Percentiles rank a stretch among this genome's conserved stretches.
phyloP scores from a whole-genome alignment of 1,284 basidiomycete species.

The Stygiomarasmius scandens region DNA sequence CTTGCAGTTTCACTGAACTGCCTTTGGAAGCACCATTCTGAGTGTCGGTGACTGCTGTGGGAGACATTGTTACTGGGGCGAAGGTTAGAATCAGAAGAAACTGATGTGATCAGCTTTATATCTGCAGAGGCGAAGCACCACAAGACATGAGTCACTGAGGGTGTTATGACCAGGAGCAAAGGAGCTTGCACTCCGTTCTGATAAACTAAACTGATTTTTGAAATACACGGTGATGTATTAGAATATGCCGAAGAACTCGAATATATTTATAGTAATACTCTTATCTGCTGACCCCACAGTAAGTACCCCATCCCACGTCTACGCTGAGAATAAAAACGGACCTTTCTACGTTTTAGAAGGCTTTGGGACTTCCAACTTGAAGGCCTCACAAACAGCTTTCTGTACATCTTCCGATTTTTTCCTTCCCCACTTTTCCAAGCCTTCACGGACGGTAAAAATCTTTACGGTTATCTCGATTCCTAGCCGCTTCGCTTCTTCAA shows the following conservation, averaged over 20 bases:
- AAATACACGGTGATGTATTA: no score
- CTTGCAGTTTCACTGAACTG: neutral
- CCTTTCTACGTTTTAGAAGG: slow-evolving; percentile 1
- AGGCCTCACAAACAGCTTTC: slow-evolving; percentile 17
- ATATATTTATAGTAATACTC: neutral
- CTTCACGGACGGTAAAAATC: slow-evolving; percentile 50
- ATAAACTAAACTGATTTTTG: no score
- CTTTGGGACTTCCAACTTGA: slow-evolving; percentile 11
- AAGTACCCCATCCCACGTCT: neutral
- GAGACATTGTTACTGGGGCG: neutral
- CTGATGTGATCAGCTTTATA: neutral
- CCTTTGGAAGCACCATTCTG: neutral
- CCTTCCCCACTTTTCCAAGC: slow-evolving; percentile 21
- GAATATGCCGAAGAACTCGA: neutral
- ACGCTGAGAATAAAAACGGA: slow-evolving; percentile 4
- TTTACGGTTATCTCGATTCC: slow-evolving; percentile 52
- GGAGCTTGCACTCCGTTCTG: neutral
- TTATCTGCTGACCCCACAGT: neutral
- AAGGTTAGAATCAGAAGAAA: neutral
- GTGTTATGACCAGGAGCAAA: neutral
- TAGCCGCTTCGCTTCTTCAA: slow-evolving; percentile 49
- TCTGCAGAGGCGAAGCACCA: neutral
- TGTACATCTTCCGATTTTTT: slow-evolving; percentile 15
- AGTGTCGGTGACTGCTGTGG: neutral
- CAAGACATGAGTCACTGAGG: no score